A percentile compares a stretch with the other conserved stretches of the same genome.
Conservation (phyloP, 495 filamentous ascomycete genomes). For the Annulohypoxylon nitens region DNA sequence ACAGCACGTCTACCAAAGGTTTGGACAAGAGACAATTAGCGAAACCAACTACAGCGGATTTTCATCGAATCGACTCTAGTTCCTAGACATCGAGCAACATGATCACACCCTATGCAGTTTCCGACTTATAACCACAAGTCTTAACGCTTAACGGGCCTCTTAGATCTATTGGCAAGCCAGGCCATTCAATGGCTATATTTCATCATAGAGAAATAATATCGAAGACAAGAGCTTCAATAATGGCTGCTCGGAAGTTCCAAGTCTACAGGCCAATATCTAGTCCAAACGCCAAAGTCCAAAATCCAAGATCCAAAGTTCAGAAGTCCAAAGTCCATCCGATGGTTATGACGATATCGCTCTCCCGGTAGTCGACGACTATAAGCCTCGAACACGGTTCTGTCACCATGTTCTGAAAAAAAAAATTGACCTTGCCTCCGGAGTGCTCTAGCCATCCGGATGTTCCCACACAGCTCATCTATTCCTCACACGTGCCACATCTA, state of each 20-base stretch:
- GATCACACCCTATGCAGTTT: conserved; percentile 23
- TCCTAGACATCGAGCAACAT: conserved; percentile 41
- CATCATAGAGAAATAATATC: conserved; percentile 29
- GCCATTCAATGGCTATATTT: conserved; percentile 35
- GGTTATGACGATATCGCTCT: conserved; percentile 1
- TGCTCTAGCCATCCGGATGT: conserved; percentile 22
- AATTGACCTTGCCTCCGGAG: conserved; percentile 1
- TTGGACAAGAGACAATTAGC: conserved; percentile 43
- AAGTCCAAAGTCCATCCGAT: conserved; percentile 9
- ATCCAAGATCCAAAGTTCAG: neutral
- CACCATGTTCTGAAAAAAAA: conserved; percentile 2
- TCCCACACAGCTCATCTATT: conserved; percentile 4
- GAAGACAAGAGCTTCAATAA: conserved; percentile 22
- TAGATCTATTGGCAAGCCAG: conserved; percentile 27
- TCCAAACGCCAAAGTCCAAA: conserved; percentile 7
- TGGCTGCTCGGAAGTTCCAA: conserved; percentile 21
- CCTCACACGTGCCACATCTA: conserved; percentile 16
- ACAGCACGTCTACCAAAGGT: conserved; percentile 37
- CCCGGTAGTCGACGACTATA: conserved; percentile 1
- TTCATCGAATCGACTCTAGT: conserved; percentile 33
- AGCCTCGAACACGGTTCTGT: neutral
- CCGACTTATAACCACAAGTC: conserved; percentile 32
- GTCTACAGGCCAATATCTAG: conserved; percentile 26
- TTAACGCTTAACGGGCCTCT: neutral
- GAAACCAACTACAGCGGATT: conserved; percentile 33